Conservation (phyloP, 495 filamentous ascomycete genomes). For the Podospora comata region DNA sequence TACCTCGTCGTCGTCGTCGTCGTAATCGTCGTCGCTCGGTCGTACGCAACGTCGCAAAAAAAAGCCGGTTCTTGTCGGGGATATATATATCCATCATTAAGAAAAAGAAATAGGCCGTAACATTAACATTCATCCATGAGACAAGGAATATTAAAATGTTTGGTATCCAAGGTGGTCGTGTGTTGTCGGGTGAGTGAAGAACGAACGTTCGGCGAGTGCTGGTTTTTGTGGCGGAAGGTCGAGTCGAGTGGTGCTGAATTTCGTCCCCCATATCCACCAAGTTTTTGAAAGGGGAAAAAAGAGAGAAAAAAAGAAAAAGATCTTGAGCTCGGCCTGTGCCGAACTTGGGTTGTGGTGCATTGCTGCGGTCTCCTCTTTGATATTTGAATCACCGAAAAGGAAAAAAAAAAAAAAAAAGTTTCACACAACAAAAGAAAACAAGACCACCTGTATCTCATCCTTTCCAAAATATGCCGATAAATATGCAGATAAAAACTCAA, state of each 20-base stretch:
- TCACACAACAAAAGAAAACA: slow-evolving; percentile 30
- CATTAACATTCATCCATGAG: slow-evolving; percentile 42
- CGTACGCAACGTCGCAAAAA: slow-evolving; percentile 12
- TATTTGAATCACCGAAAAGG: slow-evolving; percentile 15
- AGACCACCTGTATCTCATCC: slow-evolving; percentile 39
- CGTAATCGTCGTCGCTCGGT: slow-evolving; percentile 16
- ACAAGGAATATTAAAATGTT: slow-evolving; percentile 40
- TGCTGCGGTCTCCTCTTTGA: slow-evolving; percentile 49
- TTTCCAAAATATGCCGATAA: slow-evolving; percentile 38
- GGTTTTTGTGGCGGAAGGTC: background rate
- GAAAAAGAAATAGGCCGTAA: slow-evolving; percentile 33
- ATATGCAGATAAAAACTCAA: slow-evolving; percentile 43
- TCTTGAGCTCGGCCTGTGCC: slow-evolving; percentile 42
- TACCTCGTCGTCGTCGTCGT: slow-evolving; percentile 13
- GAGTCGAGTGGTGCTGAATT: slow-evolving; percentile 8
- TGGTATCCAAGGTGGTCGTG: slow-evolving; percentile 10
- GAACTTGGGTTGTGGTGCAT: slow-evolving; percentile 46
- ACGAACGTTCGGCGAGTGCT: background rate
- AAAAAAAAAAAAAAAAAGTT: background rate
- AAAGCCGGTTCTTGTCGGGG: slow-evolving; percentile 27
- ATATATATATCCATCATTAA: slow-evolving; percentile 35
- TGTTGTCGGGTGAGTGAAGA: background rate
- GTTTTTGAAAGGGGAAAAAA: slow-evolving; percentile 17
- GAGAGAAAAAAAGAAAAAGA: slow-evolving; percentile 21
- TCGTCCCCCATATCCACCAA: slow-evolving; percentile 17